These are phyloP conservation scores for Pinus tabuliformis DNA, from an alignment of 75 land plant species.

Conservation along the genomic window DNA sequence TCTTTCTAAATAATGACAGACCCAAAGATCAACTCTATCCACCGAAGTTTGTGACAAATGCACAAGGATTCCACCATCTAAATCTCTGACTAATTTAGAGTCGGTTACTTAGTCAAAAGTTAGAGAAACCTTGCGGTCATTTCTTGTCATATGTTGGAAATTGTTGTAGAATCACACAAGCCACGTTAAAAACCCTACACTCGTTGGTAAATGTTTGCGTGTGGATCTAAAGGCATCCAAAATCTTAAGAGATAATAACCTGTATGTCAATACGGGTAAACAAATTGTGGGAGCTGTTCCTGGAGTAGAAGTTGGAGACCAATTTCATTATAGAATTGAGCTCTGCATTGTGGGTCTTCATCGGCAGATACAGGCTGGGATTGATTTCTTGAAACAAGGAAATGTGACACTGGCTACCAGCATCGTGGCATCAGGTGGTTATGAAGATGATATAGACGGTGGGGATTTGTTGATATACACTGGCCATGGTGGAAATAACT, in stretches of 20 bases:
- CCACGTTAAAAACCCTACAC: background rate
- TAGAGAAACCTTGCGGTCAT: too few relatives aligned
- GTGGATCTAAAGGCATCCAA: slow-evolving; percentile 18
- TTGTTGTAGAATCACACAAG: background rate
- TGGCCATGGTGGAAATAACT: too few relatives aligned
- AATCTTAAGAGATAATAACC: slow-evolving; percentile 11
- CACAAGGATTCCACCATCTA: background rate
- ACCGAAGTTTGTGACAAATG: background rate
- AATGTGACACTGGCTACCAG: slow-evolving; percentile 25
- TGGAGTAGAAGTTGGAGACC: slow-evolving; percentile 87
- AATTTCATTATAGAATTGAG: slow-evolving; percentile 74
- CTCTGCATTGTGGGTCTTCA: slow-evolving; percentile 77
- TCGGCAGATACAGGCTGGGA: slow-evolving; percentile 60
- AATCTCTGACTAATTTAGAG: background rate
- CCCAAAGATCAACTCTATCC: background rate
- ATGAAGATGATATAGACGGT: too few relatives aligned
- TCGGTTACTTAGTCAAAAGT: too few relatives aligned
- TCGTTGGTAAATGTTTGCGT: background rate
- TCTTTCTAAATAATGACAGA: too few relatives aligned
- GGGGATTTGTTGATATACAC: too few relatives aligned
- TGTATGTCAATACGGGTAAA: slow-evolving; percentile 14
- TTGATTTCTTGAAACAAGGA: slow-evolving; percentile 41
- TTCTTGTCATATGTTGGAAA: background rate
- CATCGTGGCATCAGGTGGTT: too few relatives aligned
- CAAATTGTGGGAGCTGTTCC: slow-evolving; percentile 66